Evolutionary conservation across 140 eudicot species (phyloP), one percentile per base, ranked within the genome.

Genomic region (Oenanthe javanica): DNA sequence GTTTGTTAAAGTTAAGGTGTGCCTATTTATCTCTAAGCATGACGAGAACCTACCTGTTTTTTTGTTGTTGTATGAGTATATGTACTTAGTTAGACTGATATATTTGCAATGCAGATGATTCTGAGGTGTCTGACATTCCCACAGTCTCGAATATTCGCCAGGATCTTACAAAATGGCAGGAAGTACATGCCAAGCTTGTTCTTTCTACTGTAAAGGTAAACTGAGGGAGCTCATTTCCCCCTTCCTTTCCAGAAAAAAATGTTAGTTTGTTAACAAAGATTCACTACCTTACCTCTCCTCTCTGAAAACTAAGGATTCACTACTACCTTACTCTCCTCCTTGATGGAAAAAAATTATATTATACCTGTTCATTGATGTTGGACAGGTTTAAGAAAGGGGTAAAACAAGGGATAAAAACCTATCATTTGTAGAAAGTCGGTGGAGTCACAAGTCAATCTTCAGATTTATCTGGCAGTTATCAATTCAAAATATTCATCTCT

Each of bases 81-180:
- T 47, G 51, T 51, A 75, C 81, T 82, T 38, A 76, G 36, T 25
- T 50, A 73, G 48, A 77, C 72, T 76, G 2, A n/a, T 77, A 47
- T 64, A 61, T 85, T 81, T 87, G 80, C 73, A 79, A 59, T 84
- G 92, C 96, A 94, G 98, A 94, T 87, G 97, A 92, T 85, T 83
- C 96, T 27, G 84, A 88, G 78, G 75, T 95, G 84, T 89, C 99
- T 79, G 93, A 89, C 86, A 88, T 91, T 57, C 97, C 97, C 55
- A 87, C 92, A 0, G 90, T 92, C 84, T 92, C 99, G 86, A 95
- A 95, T 87, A 90, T 95, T 72, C 86, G 93, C 66, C 97, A 92
- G 86, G 99, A 95, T 87, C 99, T 95, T 85, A 89, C 97, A 11
- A 87, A 92, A 81, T 95, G 92, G 90, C 99, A 95, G 88, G 98